phyloP scores from a whole-genome alignment of 495 filamentous ascomycete genomes.

The Physcia stellaris region DNA sequence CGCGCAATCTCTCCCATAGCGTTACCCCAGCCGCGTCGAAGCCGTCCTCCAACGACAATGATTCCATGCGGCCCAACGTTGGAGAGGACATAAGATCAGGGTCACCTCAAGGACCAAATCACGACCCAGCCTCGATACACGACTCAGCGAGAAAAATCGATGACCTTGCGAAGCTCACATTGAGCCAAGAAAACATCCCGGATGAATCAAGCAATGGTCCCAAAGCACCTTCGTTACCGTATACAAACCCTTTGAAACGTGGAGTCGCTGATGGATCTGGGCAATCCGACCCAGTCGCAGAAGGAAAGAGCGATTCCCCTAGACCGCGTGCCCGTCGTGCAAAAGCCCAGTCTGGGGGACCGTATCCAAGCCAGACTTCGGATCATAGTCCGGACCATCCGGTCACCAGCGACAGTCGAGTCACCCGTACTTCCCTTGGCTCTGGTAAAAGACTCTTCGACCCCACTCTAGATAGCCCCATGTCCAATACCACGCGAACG shows the following conservation, averaged over 20 bases:
- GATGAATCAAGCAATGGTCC: neutral
- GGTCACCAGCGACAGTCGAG: neutral
- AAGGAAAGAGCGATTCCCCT: neutral
- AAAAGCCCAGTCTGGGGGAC: slow-evolving; percentile 1
- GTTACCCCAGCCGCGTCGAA: neutral
- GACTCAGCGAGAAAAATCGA: slow-evolving; percentile 1
- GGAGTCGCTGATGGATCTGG: neutral
- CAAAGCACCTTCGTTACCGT: neutral
- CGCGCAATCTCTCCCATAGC: neutral
- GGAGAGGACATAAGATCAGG: neutral
- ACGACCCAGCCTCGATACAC: neutral
- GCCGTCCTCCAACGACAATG: neutral
- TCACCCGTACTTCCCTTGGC: neutral
- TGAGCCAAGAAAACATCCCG: neutral
- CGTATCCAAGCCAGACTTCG: neutral
- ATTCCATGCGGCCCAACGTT: neutral
- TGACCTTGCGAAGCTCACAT: slow-evolving; percentile 2
- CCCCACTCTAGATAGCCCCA: neutral
- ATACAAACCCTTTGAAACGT: slow-evolving; percentile 6
- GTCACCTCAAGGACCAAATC: neutral
- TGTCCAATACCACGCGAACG: neutral
- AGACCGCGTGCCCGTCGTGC: neutral
- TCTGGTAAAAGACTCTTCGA: slow-evolving; percentile 1
- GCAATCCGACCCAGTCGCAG: neutral
- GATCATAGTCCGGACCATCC: neutral